phyloP scores from a whole-genome alignment of 306 rosid species.

The Sicyos baderoa region DNA sequence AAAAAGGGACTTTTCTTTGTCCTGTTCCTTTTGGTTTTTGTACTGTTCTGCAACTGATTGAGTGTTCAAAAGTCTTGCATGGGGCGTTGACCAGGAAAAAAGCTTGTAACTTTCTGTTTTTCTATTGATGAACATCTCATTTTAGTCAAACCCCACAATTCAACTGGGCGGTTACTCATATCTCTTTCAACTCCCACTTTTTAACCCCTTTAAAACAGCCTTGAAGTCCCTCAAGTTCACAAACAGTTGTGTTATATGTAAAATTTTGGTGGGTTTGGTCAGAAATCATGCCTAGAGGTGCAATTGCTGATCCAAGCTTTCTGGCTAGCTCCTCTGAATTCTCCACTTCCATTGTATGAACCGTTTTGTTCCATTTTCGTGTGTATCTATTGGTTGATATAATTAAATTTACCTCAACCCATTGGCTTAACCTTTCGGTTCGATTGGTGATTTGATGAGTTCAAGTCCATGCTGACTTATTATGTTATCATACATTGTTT shows the following conservation, averaged over 20 bases:
- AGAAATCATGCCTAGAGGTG: constrained; percentile 20
- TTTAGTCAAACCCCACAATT: constrained; percentile 31
- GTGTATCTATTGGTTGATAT: too few species aligned
- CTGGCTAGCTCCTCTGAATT: constrained; percentile 26
- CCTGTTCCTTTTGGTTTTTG: constrained; percentile 29
- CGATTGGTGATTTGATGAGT: too few species aligned
- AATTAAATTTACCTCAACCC: too few species aligned
- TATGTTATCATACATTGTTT: background rate
- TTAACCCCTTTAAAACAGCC: constrained; percentile 1
- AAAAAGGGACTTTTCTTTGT: constrained; percentile 38
- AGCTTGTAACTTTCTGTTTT: constrained; percentile 30
- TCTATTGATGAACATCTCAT: constrained; percentile 25
- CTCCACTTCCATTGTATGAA: constrained; percentile 40
- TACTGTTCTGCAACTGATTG: constrained; percentile 32
- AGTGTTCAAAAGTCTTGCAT: constrained; percentile 38
- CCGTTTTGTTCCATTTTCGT: constrained; percentile 11
- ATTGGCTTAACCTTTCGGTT: too few species aligned
- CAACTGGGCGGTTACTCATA: constrained; percentile 15
- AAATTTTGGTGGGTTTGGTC: constrained; percentile 39
- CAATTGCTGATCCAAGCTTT: constrained; percentile 29
- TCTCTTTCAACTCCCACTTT: background rate
- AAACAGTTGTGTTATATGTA: background rate
- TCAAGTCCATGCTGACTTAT: background rate
- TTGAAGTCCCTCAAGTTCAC: background rate
- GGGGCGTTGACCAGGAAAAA: constrained; percentile 52